Conservation (phyloP, 768 basidiomycete genomes). For the Tylopilus balloui region DNA sequence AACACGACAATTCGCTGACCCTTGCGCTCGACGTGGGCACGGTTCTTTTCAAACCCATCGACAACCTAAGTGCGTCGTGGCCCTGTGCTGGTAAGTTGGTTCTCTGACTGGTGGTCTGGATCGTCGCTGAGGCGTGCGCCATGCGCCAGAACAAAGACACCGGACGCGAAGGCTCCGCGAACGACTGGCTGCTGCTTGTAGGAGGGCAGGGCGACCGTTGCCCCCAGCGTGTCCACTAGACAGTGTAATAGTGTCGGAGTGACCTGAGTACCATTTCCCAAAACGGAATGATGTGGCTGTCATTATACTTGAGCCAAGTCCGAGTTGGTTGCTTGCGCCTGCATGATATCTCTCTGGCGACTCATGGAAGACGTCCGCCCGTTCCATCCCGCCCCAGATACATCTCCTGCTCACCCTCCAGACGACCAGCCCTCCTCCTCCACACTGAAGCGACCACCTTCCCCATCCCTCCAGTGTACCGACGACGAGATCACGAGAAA, state of each 20-base stretch:
- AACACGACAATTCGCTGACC: slow-evolving; percentile 51
- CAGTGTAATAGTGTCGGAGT: too few species aligned
- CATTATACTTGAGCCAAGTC: slow-evolving; percentile 23
- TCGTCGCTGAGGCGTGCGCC: slow-evolving; percentile 5
- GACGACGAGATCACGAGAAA: slow-evolving; percentile 51
- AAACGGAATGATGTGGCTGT: slow-evolving; percentile 26
- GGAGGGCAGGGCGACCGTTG: slow-evolving; percentile 41
- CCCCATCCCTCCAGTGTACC: slow-evolving; percentile 51
- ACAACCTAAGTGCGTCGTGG: slow-evolving; percentile 61
- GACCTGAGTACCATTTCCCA: too few species aligned
- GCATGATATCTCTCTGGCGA: slow-evolving; percentile 11
- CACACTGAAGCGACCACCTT: slow-evolving; percentile 56
- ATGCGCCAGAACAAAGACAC: slow-evolving; percentile 44
- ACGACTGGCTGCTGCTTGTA: slow-evolving; percentile 44
- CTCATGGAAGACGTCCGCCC: slow-evolving; percentile 17
- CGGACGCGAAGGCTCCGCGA: slow-evolving; percentile 45
- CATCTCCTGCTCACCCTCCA: slow-evolving; percentile 6
- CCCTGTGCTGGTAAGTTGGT: slow-evolving; percentile 59
- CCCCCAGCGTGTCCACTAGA: slow-evolving; percentile 33
- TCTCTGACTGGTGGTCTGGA: not conserved
- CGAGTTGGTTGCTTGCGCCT: slow-evolving; percentile 14
- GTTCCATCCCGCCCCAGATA: not conserved
- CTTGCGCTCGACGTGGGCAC: slow-evolving; percentile 61
- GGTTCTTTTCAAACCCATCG: slow-evolving; percentile 54
- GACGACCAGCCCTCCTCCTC: slow-evolving; percentile 17